phyloP scores from a whole-genome alignment of 148 eudicot genomes.

The Mesembryanthemum crystallinum region DNA sequence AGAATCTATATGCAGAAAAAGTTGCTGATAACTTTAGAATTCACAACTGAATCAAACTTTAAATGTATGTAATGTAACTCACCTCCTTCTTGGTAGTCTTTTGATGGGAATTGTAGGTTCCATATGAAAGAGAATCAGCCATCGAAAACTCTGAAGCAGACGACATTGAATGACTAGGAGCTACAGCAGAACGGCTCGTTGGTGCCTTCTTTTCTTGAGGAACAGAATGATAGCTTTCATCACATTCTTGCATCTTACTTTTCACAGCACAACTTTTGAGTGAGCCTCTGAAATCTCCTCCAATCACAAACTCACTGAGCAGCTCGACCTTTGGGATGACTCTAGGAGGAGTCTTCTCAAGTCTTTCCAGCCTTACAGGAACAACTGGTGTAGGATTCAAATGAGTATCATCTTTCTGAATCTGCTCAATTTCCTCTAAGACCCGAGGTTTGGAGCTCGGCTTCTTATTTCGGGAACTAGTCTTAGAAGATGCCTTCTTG shows the following conservation, averaged over 20 bases:
- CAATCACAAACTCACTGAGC: constrained; percentile 48
- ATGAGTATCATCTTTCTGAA: not conserved
- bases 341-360: constrained; percentile 1
- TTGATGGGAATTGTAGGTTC: constrained; percentile 17
- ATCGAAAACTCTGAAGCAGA: constrained; percentile 1
- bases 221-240: constrained; percentile 6
- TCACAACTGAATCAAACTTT: not conserved
- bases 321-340: constrained; percentile 38
- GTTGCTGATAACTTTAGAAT: not conserved
- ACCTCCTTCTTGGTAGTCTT: constrained; percentile 14
- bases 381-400: not conserved
- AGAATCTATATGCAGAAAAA: not conserved
- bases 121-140: constrained; percentile 11
- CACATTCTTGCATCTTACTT: not conserved
- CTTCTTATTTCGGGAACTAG: constrained; percentile 9
- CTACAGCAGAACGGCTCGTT: constrained; percentile 4
- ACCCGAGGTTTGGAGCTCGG: constrained; percentile 1
- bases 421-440: not conserved
- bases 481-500: constrained; percentile 21
- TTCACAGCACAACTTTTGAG: not conserved
- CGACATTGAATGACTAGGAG: not conserved
- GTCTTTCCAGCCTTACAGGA: not conserved
- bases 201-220: not conserved
- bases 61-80: not conserved
- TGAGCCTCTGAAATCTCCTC: constrained; percentile 19